Evolutionary conservation across 345 rosid genomes (phyloP), one percentile per base, ranked within the genome.

Genomic region (Boechera divaricarpa): DNA sequence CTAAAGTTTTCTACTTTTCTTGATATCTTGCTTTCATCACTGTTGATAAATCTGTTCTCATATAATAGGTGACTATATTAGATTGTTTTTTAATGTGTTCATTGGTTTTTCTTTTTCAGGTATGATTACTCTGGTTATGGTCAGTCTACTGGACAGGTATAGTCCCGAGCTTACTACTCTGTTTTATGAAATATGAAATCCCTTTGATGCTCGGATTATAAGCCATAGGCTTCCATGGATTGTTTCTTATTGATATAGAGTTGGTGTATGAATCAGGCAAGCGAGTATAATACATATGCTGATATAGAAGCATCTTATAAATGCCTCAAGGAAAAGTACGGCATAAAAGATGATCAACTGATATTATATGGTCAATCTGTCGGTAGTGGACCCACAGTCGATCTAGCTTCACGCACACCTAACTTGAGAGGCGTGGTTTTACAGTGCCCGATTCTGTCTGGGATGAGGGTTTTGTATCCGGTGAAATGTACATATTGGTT

Each of bases 91-190:
- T 59, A 3, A 59, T 58, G 5, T 0, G n/a, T 66, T 1, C 11
- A n/a, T n/a, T 0, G 65, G 31, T 38, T 68, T 70, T 39, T 8
- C 32, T 77, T 70, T 71, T 73, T 5, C 83, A 94, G 98, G 82
- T 92, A 92, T 63, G 98, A 94, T 82, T 94, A 94, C 79, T 94
- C 98, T 64, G 98, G 98, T 59, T 94, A 94, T 67, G 98, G 98
- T 76, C 97, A 85, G 66, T 94, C 98, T 57, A 89, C 87, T 28
- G 98, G 98, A 79, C 91, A 92, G 97, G 97, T 94, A 53, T 31
- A 84, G 28, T 57, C 10, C 49, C 15, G 33, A 45, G 42, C 32
- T 73, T 59, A 67, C 52, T n/a, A 39, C 4, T 29, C 4, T 13
- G 44, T 44, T 5, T 4, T 49, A 47, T 72, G 47, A 48, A 39